Conservation (phyloP, 208 protist species). For the Trypanosoma grayi region DNA sequence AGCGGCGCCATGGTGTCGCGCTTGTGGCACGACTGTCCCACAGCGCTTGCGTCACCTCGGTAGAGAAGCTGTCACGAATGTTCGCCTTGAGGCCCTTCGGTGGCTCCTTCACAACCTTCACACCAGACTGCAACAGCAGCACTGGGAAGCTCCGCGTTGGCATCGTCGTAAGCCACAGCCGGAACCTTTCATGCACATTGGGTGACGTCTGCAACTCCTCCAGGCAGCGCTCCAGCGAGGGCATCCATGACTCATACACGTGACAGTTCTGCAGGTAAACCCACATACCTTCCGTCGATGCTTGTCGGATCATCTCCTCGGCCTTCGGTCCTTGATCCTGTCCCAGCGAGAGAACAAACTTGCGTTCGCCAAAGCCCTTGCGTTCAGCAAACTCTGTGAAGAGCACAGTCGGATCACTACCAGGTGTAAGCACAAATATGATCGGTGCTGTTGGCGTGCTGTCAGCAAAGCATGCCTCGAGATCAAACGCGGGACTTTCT, state of each 20-base stretch:
- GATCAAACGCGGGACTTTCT: slow-evolving; percentile 89
- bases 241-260: slow-evolving; percentile 94
- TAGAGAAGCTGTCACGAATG: slow-evolving; percentile 84
- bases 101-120: slow-evolving; percentile 97
- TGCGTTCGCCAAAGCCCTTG: slow-evolving; percentile 85
- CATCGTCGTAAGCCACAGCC: slow-evolving; percentile 97
- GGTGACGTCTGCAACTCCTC: slow-evolving; percentile 67
- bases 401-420: slow-evolving; percentile 92
- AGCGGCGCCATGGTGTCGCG: slow-evolving; percentile 79
- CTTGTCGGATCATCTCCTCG: slow-evolving; percentile 86
- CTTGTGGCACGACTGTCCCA: slow-evolving; percentile 86
- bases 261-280: slow-evolving; percentile 97
- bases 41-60: slow-evolving; percentile 62
- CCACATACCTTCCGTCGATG: slow-evolving; percentile 83
- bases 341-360: slow-evolving; percentile 93
- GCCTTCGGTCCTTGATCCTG: slow-evolving; percentile 94
- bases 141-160: slow-evolving; percentile 92
- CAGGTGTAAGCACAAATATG: slow-evolving; percentile 94
- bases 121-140: slow-evolving; percentile 92
- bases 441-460: slow-evolving; percentile 88
- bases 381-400: slow-evolving; percentile 93
- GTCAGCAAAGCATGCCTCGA: slow-evolving; percentile 90
- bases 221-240: slow-evolving; percentile 89
- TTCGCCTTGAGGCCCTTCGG: slow-evolving; percentile 95
- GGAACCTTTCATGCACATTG: slow-evolving; percentile 89